Evolutionary conservation across 2,329 filamentous ascomycete species (phyloP), one percentile per base, ranked within the genome.

Genomic region (Metarhizium rileyi): DNA sequence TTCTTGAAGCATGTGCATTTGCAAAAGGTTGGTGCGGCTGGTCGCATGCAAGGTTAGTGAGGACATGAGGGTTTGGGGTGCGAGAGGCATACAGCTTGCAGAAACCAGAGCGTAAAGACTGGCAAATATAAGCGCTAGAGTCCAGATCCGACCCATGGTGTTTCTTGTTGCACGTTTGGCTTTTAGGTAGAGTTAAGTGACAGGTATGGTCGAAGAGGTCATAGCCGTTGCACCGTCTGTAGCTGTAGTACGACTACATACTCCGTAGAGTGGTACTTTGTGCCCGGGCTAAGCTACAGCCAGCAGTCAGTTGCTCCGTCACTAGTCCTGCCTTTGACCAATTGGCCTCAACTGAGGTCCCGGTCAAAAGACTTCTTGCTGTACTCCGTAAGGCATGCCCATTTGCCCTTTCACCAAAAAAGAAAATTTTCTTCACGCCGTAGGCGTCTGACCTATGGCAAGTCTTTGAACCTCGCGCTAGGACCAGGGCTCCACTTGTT

Each of bases 1-100:
- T 84, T 84, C 57, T 78, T 79, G 69, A 82, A 82, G 69, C 81
- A 84, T 57, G 79, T 84, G 68, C 81, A 84, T 73, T 84, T 84
- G 72, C 81, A 84, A 63, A 84, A 84, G 2, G 77, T 78, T 18
- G 78, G 80, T 41, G 78, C 75, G 28, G 76, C 80, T 83, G 38
- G 59, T 14, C 5, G 22, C n/a, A 23, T 3, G 5, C 30, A 25
- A 35, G 48, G 55, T 64, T 54, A 62, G 61, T 53, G 50, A 46
- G 42, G 36, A 44, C 35, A 36, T 38, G 18, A 20, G 10, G 14
- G 47, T 40, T n/a, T 33, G 49, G 48, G 14, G 48, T 40, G 18
- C 28, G 49, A 49, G 16, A 20, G 23, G 59, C 70, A 60, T 64
- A 76, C 74, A 71, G 33, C 65, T 60, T 58, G 75, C 75, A 26